phyloP scores from a whole-genome alignment of 805 yeast genomes.

The Myxozyma melibiosi region DNA sequence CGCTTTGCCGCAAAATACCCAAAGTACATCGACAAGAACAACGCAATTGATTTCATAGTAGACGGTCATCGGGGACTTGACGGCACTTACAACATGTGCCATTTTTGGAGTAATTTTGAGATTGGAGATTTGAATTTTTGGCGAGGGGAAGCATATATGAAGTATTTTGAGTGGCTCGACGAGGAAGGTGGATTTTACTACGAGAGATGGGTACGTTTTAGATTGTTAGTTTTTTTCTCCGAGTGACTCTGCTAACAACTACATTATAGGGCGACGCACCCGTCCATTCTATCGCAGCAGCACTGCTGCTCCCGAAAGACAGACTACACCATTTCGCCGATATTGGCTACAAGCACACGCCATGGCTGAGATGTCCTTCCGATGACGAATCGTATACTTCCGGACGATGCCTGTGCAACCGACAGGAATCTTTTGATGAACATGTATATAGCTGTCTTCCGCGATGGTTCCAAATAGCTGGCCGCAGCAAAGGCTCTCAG shows the following conservation, averaged over 20 bases:
- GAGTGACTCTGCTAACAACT: not conserved
- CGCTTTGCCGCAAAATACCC: slow-evolving; percentile 64
- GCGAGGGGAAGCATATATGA: slow-evolving; percentile 55
- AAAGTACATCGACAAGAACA: slow-evolving; percentile 58
- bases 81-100: slow-evolving; percentile 69
- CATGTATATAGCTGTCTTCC: slow-evolving; percentile 36
- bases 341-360: slow-evolving; percentile 60
- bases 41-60: slow-evolving; percentile 69
- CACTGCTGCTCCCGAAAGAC: slow-evolving; percentile 54
- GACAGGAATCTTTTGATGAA: slow-evolving; percentile 35
- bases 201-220: slow-evolving; percentile 81
- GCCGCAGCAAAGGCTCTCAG: slow-evolving; percentile 33
- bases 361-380: slow-evolving; percentile 46
- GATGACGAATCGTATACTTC: slow-evolving; percentile 32
- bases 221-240: not conserved
- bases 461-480: slow-evolving; percentile 34
- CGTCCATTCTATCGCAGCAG: slow-evolving; percentile 65
- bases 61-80: slow-evolving; percentile 64
- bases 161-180: slow-evolving; percentile 61
- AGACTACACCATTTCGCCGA: slow-evolving; percentile 62
- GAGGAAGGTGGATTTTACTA: slow-evolving; percentile 68
- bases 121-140: slow-evolving; percentile 63
- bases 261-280: slow-evolving; percentile 69
- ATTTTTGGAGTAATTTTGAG: slow-evolving; percentile 81
- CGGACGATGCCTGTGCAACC: slow-evolving; percentile 33